These are phyloP conservation scores for Hansenula sp. DNA, from an alignment of 1,139 yeast genomes.

Conservation along the genomic window DNA sequence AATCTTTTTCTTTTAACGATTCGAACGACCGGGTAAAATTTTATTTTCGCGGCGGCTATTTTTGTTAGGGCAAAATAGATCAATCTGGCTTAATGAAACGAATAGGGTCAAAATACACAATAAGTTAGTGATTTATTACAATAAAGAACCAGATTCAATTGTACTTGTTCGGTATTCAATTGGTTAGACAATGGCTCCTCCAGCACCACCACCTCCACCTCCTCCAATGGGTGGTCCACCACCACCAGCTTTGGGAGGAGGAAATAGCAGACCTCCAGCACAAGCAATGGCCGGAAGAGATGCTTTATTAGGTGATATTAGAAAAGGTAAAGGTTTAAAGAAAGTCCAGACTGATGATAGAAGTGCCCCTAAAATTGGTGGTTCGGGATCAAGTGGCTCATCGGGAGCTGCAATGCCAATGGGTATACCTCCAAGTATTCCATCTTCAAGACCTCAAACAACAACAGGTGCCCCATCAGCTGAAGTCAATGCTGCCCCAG, in stretches of 20 bases:
- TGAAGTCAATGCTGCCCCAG: constrained; percentile 25
- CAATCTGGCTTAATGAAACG: neutral
- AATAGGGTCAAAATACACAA: neutral
- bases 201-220: constrained; percentile 43
- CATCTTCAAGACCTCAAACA: constrained; percentile 5
- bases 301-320: constrained; percentile 82
- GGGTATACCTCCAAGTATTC: constrained; percentile 16
- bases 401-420: constrained; percentile 15
- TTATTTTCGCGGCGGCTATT: too few species aligned
- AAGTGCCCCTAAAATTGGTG: constrained; percentile 49
- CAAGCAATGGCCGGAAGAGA: constrained; percentile 48
- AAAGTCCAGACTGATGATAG: constrained; percentile 75
- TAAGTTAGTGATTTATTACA: too few species aligned
- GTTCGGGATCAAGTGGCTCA: neutral
- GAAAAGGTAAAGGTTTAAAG: constrained; percentile 71
- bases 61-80: too few species aligned
- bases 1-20: too few species aligned
- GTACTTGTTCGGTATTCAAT: too few species aligned
- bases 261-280: constrained; percentile 6
- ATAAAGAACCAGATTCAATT: too few species aligned
- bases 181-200: constrained; percentile 5
- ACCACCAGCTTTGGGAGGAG: constrained; percentile 5
- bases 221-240: constrained; percentile 25
- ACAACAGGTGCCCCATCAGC: constrained; percentile 10
- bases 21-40: too few species aligned